Evolutionary conservation across 1,284 basidiomycete species (phyloP).

Genomic region (Lentinus polychrous): DNA sequence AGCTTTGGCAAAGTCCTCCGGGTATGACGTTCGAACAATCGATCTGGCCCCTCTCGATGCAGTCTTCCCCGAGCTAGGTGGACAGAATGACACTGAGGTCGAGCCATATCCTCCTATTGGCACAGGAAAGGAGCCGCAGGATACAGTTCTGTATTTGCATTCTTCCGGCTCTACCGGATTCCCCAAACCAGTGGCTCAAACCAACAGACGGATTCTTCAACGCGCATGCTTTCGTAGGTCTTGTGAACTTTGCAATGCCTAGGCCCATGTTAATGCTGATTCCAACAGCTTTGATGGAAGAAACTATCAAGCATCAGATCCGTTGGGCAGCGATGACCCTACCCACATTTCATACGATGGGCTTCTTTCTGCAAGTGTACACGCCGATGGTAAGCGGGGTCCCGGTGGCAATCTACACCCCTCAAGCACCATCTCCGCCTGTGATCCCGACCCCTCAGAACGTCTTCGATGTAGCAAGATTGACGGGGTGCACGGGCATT

Average conservation of each 20-base stretch:
- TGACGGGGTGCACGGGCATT: constrained; percentile 8
- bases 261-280: too few species aligned
- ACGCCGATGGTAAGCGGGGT: constrained; percentile 7
- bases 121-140: not conserved
- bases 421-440: constrained; percentile 11
- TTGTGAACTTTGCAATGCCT: too few species aligned
- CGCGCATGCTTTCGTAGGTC: not conserved
- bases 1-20: constrained; percentile 1
- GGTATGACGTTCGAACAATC: too few species aligned
- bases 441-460: constrained; percentile 13
- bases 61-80: too few species aligned
- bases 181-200: constrained; percentile 16
- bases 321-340: constrained; percentile 11
- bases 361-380: constrained; percentile 12
- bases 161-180: constrained; percentile 18
- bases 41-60: too few species aligned
- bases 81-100: too few species aligned
- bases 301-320: constrained; percentile 3
- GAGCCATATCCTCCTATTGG: constrained; percentile 5
- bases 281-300: constrained; percentile 5
- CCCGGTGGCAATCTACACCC: constrained; percentile 11
- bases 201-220: constrained; percentile 7
- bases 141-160: constrained; percentile 15
- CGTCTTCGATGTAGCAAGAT: constrained; percentile 8
- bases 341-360: constrained; percentile 18